Evolutionary conservation across 768 basidiomycete genomes (phyloP).

Genomic region (Lentinula guzmanii): DNA sequence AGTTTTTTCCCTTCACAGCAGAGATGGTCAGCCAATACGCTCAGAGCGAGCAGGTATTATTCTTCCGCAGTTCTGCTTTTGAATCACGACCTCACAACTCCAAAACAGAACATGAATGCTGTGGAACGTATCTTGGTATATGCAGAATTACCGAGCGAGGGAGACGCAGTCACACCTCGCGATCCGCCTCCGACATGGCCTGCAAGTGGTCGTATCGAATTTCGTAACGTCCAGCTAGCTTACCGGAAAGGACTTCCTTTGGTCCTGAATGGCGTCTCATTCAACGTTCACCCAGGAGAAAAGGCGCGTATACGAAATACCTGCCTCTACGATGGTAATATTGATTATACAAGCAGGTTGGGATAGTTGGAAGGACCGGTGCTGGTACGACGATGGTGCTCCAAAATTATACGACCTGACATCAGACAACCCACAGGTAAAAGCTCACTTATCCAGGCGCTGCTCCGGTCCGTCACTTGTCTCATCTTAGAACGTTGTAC

Average conservation of each 20-base stretch:
- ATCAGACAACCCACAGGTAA: conserved; percentile 28
- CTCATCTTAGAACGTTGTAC: conserved; percentile 11
- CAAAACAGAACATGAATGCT: conserved; percentile 52
- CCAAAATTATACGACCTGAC: background rate
- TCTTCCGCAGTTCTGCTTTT: too few relatives aligned
- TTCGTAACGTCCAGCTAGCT: conserved; percentile 45
- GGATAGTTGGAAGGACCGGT: conserved; percentile 29
- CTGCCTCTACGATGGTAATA: background rate
- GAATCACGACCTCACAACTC: background rate
- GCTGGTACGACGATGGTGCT: conserved; percentile 25
- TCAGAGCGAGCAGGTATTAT: conserved; percentile 43
- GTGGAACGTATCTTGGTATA: conserved; percentile 69
- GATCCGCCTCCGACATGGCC: conserved; percentile 51
- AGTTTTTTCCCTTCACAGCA: conserved; percentile 25
- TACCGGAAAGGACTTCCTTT: conserved; percentile 63
- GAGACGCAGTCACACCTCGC: conserved; percentile 30
- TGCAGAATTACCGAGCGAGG: conserved; percentile 55
- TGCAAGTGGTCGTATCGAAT: conserved; percentile 43
- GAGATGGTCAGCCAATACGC: conserved; percentile 56
- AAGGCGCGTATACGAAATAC: conserved; percentile 37
- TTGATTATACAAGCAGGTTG: background rate
- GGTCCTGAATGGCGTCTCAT: conserved; percentile 58
- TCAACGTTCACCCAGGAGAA: conserved; percentile 54
- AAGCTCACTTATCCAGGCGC: conserved; percentile 51
- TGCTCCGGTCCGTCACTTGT: conserved; percentile 37